Conservation (phyloP, 2,329 filamentous ascomycete genomes). For the Calonectria ilicicola region DNA sequence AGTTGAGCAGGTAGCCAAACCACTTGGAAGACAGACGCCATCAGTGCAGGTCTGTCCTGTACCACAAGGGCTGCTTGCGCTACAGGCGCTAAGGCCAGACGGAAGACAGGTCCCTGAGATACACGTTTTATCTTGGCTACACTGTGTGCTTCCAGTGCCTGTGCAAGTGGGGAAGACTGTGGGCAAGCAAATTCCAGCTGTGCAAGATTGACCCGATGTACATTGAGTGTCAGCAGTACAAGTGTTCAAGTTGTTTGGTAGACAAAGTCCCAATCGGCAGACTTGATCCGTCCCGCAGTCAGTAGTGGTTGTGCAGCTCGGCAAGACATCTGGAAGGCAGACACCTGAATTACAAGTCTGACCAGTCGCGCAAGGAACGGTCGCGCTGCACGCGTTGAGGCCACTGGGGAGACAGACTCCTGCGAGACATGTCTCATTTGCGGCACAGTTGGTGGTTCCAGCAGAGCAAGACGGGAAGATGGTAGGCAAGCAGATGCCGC, state of each 20-base stretch:
- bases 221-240: conserved; percentile 4
- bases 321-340: conserved; percentile 10
- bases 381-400: not conserved
- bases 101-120: conserved; percentile 12
- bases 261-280: conserved; percentile 9
- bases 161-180: not conserved
- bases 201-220: not conserved
- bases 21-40: not conserved
- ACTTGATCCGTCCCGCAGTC: not conserved
- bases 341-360: conserved; percentile 9
- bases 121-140: not conserved
- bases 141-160: not conserved
- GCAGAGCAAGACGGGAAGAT: not conserved
- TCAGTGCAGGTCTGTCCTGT: not conserved
- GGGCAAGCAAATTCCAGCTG: conserved; percentile 9
- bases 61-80: not conserved
- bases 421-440: not conserved
- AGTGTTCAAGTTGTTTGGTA: not conserved
- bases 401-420: not conserved
- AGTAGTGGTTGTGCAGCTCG: not conserved
- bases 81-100: not conserved
- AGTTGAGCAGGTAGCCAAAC: not conserved
- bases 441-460: not conserved
- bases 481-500: not conserved
- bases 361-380: not conserved